Evolutionary conservation across 805 yeast genomes (phyloP).

Genomic region (Myxozyma geophila): DNA sequence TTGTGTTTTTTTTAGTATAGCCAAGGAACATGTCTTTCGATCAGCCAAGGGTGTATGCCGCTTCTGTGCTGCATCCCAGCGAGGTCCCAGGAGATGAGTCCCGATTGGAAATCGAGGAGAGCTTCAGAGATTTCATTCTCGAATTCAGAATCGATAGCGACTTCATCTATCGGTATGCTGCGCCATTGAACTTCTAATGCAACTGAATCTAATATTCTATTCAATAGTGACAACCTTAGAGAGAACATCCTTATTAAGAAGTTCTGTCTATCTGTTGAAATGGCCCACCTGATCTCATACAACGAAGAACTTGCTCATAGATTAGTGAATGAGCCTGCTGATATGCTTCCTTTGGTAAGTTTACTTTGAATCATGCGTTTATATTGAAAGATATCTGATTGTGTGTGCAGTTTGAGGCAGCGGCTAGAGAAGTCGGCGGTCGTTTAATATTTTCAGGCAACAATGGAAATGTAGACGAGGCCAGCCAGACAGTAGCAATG

Average conservation of each 20-base stretch:
- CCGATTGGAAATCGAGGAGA: constrained; percentile 43
- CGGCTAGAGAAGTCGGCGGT: constrained; percentile 68
- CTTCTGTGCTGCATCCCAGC: constrained; percentile 32
- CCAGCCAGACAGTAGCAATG: constrained; percentile 32
- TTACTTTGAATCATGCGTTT: constrained; percentile 57
- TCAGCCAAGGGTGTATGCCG: constrained; percentile 46
- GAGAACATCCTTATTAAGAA: constrained; percentile 81
- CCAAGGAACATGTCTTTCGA: constrained; percentile 46
- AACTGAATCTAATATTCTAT: neutral
- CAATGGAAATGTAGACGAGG: constrained; percentile 28
- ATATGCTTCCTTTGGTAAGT: constrained; percentile 35
- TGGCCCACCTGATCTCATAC: constrained; percentile 83
- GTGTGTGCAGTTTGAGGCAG: constrained; percentile 37
- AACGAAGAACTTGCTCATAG: constrained; percentile 88
- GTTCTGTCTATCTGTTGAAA: constrained; percentile 71
- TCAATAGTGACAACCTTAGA: constrained; percentile 75
- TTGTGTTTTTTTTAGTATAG: neutral
- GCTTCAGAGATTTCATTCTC: constrained; percentile 75
- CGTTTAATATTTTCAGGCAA: constrained; percentile 50
- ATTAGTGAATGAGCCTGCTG: constrained; percentile 76
- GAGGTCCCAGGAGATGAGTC: constrained; percentile 64
- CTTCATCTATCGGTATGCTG: constrained; percentile 63
- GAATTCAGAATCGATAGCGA: constrained; percentile 84
- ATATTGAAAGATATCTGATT: neutral
- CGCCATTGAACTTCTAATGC: too few relatives aligned